phyloP scores from a whole-genome alignment of 2,329 filamentous ascomycete genomes.

The Sporothrix dimorphospora region DNA sequence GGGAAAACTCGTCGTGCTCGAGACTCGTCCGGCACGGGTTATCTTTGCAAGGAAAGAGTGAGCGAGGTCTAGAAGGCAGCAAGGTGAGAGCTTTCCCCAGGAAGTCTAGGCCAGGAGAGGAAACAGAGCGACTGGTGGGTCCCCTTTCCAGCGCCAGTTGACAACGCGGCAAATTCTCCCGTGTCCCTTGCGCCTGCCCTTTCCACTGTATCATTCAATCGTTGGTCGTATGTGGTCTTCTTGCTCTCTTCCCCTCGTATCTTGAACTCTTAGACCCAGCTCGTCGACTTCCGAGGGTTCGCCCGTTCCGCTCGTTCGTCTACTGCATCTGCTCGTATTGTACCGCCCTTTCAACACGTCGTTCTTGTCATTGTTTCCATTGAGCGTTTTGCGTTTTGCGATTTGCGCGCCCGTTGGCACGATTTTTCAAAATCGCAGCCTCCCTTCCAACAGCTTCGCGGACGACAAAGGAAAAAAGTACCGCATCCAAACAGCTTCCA shows the following conservation, averaged over 20 bases:
- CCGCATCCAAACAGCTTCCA: neutral
- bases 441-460: neutral
- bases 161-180: conserved; percentile 8
- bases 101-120: neutral
- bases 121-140: conserved; percentile 10
- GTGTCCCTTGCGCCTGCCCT: conserved; percentile 1
- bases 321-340: conserved; percentile 10
- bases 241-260: neutral
- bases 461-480: neutral
- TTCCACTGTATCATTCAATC: neutral
- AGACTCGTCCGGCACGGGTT: too few relatives aligned
- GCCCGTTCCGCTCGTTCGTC: neutral
- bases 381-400: conserved; percentile 12
- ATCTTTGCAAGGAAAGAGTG: neutral
- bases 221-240: neutral
- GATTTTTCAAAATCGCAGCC: neutral
- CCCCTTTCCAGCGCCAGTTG: neutral
- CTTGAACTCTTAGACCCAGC: neutral
- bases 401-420: neutral
- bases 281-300: conserved; percentile 4
- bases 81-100: neutral
- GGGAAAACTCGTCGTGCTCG: too few relatives aligned
- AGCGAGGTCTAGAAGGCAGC: neutral
- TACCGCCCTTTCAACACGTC: neutral
- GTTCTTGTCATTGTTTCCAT: conserved; percentile 12